Percentiles rank a stretch among this genome's conserved stretches.
These are phyloP conservation scores for Cystofilobasidium capitatum DNA, from an alignment of 768 basidiomycete genomes.

Conservation along the genomic window DNA sequence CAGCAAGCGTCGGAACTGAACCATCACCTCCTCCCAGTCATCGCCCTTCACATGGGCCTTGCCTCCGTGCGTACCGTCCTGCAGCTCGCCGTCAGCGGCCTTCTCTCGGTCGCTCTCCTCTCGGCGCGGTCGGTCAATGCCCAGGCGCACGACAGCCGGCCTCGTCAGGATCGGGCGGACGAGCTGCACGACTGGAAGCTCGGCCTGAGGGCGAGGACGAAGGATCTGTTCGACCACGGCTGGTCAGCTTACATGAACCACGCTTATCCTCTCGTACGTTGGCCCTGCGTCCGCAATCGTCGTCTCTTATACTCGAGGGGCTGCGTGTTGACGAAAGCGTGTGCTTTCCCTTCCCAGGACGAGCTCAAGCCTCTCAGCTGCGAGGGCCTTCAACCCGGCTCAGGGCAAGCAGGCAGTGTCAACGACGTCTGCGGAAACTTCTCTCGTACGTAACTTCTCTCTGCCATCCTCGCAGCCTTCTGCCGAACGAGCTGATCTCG, in stretches of 20 bases:
- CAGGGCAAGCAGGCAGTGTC: slow-evolving; percentile 2
- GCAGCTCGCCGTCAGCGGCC: no score
- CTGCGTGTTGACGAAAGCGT: not conserved
- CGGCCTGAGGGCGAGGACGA: slow-evolving; percentile 15
- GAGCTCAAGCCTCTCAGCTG: slow-evolving; percentile 23
- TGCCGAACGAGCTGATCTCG: no score
- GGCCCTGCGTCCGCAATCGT: not conserved
- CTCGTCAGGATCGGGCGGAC: no score
- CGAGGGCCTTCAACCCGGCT: not conserved
- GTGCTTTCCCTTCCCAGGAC: slow-evolving; percentile 1
- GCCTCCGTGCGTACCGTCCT: no score
- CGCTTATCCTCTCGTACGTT: slow-evolving; percentile 18
- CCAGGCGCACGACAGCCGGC: no score
- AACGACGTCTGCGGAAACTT: slow-evolving; percentile 24
- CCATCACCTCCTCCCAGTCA: no score
- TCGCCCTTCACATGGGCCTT: no score
- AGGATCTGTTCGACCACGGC: slow-evolving; percentile 15
- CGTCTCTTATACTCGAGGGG: no score
- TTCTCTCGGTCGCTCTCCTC: no score
- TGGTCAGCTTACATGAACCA: slow-evolving; percentile 21
- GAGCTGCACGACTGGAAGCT: no score
- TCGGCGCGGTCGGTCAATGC: no score
- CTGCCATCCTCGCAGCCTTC: not conserved
- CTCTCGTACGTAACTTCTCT: not conserved
- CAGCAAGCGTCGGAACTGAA: no score